A percentile compares a stretch with the other conserved stretches of the same genome.
Evolutionary conservation across 2,329 filamentous ascomycete species (phyloP).

Genomic region (Huntiella abstrusa): DNA sequence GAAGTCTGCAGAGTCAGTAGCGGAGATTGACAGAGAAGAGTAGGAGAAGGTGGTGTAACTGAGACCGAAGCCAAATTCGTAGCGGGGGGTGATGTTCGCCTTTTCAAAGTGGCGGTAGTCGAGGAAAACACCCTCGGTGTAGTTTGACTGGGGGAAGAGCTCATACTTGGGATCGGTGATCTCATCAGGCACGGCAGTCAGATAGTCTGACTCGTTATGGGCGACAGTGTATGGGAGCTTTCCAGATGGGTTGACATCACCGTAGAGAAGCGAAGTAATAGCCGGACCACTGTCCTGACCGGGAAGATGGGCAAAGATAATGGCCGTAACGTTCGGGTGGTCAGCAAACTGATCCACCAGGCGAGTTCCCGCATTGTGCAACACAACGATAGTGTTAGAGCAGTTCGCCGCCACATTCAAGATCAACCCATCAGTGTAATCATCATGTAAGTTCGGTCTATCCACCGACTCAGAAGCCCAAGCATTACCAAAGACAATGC

Average conservation of each 20-base stretch:
- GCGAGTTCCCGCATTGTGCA: conserved; percentile 45
- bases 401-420: conserved; percentile 37
- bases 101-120: conserved; percentile 38
- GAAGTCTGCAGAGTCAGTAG: conserved; percentile 15
- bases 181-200: conserved; percentile 32
- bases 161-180: conserved; percentile 28
- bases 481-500: conserved; percentile 46
- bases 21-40: conserved; percentile 22
- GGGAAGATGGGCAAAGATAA: conserved; percentile 45
- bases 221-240: conserved; percentile 44
- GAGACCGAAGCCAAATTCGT: conserved; percentile 37
- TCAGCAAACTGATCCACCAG: conserved; percentile 43
- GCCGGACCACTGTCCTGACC: conserved; percentile 43
- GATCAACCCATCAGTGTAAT: conserved; percentile 41
- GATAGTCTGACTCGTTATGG: conserved; percentile 36
- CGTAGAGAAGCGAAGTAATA: conserved; percentile 37
- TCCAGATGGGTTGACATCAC: conserved; percentile 35
- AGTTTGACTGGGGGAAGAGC: conserved; percentile 31
- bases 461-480: conserved; percentile 58
- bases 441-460: conserved; percentile 42
- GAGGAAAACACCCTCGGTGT: conserved; percentile 30
- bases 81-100: conserved; percentile 28
- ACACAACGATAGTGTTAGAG: conserved; percentile 42
- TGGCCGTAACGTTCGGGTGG: conserved; percentile 42
- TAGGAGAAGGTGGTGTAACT: conserved; percentile 36